These are phyloP conservation scores for Neocatenulostroma microsporum DNA, from an alignment of 2,329 filamentous ascomycete species.

Conservation along the genomic window DNA sequence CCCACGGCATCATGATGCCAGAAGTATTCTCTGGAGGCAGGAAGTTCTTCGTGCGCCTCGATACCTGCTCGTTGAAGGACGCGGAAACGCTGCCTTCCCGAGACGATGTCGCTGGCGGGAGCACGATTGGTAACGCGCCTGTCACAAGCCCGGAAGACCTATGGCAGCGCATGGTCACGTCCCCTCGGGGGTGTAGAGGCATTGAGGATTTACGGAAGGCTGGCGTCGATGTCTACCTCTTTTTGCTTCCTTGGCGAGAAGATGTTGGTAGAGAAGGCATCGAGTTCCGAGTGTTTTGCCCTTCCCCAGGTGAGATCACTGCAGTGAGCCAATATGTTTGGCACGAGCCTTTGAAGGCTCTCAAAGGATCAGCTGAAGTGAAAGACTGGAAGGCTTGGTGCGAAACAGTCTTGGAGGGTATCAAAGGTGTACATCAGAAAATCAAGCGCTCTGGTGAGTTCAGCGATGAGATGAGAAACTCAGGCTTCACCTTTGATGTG, in stretches of 20 bases:
- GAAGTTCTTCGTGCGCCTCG: neutral
- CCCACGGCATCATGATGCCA: neutral
- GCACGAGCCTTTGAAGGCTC: neutral
- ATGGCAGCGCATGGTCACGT: neutral
- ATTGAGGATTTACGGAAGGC: neutral
- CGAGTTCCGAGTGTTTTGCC: neutral
- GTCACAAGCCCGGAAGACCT: neutral
- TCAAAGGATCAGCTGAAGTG: neutral
- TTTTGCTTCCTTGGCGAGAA: neutral
- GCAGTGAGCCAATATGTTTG: neutral
- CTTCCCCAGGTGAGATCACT: neutral
- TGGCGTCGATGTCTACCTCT: neutral
- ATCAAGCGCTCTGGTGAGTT: neutral
- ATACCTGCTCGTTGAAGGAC: constrained; percentile 3
- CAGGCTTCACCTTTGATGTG: neutral
- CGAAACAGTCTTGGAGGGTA: neutral
- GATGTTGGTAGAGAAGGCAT: neutral
- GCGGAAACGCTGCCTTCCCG: neutral
- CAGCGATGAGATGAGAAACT: neutral
- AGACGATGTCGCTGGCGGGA: neutral
- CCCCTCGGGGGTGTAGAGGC: neutral
- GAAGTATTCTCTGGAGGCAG: neutral
- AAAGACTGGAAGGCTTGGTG: neutral
- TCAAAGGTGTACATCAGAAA: neutral
- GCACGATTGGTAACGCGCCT: neutral